Conservation (phyloP, 2,329 filamentous ascomycete species). For the Penicillium concentricum region DNA sequence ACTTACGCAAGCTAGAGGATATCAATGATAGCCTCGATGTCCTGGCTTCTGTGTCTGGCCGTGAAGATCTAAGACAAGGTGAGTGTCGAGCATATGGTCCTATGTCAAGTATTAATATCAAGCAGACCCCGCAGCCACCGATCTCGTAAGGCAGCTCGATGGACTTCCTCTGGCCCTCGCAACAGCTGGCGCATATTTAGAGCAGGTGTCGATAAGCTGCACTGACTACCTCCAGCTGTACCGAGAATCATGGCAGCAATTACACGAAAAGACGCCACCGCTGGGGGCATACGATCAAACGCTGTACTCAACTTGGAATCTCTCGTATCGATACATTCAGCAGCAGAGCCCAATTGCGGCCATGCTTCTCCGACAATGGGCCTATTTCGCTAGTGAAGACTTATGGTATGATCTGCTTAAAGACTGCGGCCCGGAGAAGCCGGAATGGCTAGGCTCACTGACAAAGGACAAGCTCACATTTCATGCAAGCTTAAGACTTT, state of each 20-base stretch:
- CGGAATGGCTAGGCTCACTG: neutral
- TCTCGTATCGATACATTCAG: conserved; percentile 1
- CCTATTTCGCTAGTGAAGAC: conserved; percentile 7
- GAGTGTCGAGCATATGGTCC: neutral
- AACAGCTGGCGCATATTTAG: conserved; percentile 7
- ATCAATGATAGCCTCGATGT: conserved; percentile 7
- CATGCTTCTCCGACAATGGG: conserved; percentile 3
- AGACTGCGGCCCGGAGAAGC: neutral
- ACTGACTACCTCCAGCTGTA: conserved; percentile 2
- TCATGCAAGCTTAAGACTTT: neutral
- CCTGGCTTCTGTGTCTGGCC: neutral
- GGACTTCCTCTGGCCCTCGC: conserved; percentile 10
- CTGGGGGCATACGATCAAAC: conserved; percentile 1
- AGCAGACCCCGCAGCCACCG: neutral
- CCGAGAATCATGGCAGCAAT: conserved; percentile 1
- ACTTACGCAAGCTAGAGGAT: conserved; percentile 4
- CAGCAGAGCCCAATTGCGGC: neutral
- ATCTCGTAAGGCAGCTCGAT: conserved; percentile 3
- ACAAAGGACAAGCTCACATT: neutral
- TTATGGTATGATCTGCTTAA: conserved; percentile 7
- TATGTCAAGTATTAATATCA: neutral
- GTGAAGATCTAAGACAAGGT: neutral
- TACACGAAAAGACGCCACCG: neutral
- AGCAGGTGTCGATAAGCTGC: neutral
- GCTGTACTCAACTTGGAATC: conserved; percentile 4